Base-by-base conservation (phyloP, 768 basidiomycete genomes). In the Boletus huronensis region DNA sequence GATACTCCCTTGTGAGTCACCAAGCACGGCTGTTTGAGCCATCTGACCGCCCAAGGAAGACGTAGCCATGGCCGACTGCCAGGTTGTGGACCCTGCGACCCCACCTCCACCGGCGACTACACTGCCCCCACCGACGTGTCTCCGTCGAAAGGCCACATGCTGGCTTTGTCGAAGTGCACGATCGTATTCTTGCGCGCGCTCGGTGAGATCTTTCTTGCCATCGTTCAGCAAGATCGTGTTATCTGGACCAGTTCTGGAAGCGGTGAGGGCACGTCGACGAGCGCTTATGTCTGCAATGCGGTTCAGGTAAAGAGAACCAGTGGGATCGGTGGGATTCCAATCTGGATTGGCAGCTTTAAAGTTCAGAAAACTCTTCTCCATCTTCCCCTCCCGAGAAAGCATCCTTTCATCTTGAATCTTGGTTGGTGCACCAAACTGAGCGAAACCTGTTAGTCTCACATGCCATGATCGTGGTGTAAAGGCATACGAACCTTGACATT, bases 311-410 rank as follows among this genome's bases (percentile, higher is more conserved):
- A 97, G 77, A 2, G 94, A 98, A 13, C 93, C 88, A 4, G 90
- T 82, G 1, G 93, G 93, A 66, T 99, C 95, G 0, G 84, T 78
- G 0, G 96, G 96, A 57, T 83, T 88, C 96, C 96, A 99, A 55
- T 93, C 91, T 11, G 96, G 96, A 72, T 98, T 91, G 1, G 93
- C 88, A 40, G 93, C 93, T 75, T 95, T 96, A 79, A 97, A 97
- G 66, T 90, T 92, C 31, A 96, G 75, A 75, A 97, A 91, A 70
- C 89, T 92, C 76, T 98, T 97, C 78, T 99, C 97, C 95, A 99
- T 98, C 80, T 99, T 99, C 34, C 92, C 92, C 61, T 96, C 89
- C 57, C 90, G 90, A 5, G 90, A 91, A 63, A 89, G 78, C 78
- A 89, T 86, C 55, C 83, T 83, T 61, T 84, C 84, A 59, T 93